A percentile compares a stretch with the other conserved stretches of the same genome.
These are phyloP conservation scores for Apodospora peruviana DNA, from an alignment of 495 filamentous ascomycete genomes.

Conservation along the genomic window DNA sequence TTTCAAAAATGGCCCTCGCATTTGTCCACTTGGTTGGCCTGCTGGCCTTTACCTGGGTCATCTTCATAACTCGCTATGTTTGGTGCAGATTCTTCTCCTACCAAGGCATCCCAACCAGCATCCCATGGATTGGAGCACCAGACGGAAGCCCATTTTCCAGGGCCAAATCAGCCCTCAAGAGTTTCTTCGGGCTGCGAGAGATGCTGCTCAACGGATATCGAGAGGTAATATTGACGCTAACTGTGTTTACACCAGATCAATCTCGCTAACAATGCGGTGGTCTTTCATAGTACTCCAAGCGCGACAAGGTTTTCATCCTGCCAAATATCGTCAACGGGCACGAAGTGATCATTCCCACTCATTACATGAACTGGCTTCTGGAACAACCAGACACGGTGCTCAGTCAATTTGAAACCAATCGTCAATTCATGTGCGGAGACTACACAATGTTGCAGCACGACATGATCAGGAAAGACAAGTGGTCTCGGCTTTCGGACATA, in stretches of 20 bases:
- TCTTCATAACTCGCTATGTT: neutral
- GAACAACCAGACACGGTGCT: slow-evolving; percentile 35
- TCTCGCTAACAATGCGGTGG: too few species aligned
- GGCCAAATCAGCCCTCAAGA: neutral
- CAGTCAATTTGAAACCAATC: slow-evolving; percentile 30
- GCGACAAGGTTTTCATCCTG: slow-evolving; percentile 29
- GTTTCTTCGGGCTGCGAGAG: neutral
- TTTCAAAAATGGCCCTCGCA: too few species aligned
- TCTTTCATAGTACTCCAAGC: slow-evolving; percentile 31
- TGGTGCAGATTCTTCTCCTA: slow-evolving; percentile 8
- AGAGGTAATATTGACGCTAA: too few species aligned
- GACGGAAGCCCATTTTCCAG: neutral
- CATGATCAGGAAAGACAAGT: slow-evolving; percentile 17
- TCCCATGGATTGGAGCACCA: neutral
- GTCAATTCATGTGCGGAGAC: slow-evolving; percentile 29
- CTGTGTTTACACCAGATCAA: too few species aligned
- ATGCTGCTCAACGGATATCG: slow-evolving; percentile 3
- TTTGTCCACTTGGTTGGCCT: neutral
- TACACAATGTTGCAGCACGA: slow-evolving; percentile 32
- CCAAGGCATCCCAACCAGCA: slow-evolving; percentile 4
- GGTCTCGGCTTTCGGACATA: slow-evolving; percentile 25
- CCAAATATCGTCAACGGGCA: slow-evolving; percentile 36
- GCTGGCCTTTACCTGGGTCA: neutral
- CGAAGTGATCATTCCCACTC: slow-evolving; percentile 35
- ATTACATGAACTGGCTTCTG: slow-evolving; percentile 36